Base-by-base conservation (phyloP, 1,284 basidiomycete genomes). In the Jaminaea rosea region DNA sequence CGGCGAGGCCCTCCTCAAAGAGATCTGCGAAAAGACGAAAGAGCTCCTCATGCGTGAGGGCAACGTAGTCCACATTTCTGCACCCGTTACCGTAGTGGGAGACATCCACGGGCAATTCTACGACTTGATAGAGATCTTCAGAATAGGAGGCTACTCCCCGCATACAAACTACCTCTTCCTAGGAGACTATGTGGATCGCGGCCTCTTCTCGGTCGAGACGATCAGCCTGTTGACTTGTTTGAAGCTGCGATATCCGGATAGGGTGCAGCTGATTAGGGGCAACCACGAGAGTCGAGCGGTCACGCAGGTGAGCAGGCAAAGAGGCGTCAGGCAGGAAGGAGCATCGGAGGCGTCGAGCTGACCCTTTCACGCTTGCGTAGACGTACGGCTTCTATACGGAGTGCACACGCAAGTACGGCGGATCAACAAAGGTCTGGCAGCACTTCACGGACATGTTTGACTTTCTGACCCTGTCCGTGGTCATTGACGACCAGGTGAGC, bases 361-460 rank as follows among this genome's bases (percentile, higher is more conserved):
- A 26, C 11, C 7, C 11, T 23, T 46, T 23, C 23, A 17, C 26
- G 9, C 29, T 28, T 3, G 15, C 8, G 7, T 27, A 98, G 90
- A 94, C 91, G 17, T 99, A 98, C 73, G 94, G 94, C 13, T 99
- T 99, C 78, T 99, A 99, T 77, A 87, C 90, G 28, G 94, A 99
- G 80, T 98, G 94, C 72, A 84, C 91, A 37, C 83, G 93, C 46
- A 99, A 99, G 78, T 99, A 99, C 72, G 93, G 92, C 23, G 56
- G 53, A 24, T 42, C 39, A 3, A 60, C 91, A 24, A 87, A 88
- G 65, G 93, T 97, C 34, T 99, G 94, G 94, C 92, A 89, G 32
- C 97, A 97, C 76, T 98, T 98, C 72, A 98, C 94, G 56, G 94
- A 99, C 78, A 97, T 99, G 94, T 99, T 99, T 76, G 94, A 99